Evolutionary conservation across 768 basidiomycete species (phyloP).

Genomic region (Suillus tomentosus): DNA sequence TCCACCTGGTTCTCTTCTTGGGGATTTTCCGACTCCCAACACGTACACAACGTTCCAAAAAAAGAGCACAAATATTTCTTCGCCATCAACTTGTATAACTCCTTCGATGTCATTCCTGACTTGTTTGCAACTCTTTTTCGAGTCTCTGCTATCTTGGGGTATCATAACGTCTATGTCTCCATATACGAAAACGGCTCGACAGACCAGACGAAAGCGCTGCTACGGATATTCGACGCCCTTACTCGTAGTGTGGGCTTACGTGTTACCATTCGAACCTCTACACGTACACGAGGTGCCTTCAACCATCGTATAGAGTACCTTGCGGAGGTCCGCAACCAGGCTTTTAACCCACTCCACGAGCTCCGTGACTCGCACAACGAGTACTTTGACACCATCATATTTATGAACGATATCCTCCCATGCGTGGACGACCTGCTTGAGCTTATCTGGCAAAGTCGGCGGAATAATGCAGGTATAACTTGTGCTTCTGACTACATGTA

Average conservation of each 20-base stretch:
- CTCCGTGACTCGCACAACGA: conserved; percentile 90
- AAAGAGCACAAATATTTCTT: conserved; percentile 97
- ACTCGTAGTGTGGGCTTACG: conserved; percentile 89
- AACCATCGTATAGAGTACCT: conserved; percentile 99
- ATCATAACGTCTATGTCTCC: conserved; percentile 97
- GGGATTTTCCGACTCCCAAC: conserved; percentile 48
- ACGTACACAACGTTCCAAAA: conserved; percentile 39
- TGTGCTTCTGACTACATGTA: conserved; percentile 99
- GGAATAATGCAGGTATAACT: conserved; percentile 96
- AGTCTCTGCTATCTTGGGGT: conserved; percentile 87
- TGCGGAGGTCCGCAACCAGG: conserved; percentile 99
- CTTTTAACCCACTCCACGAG: conserved; percentile 94
- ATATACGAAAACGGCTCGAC: conserved; percentile 99
- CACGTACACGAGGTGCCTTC: conserved; percentile 92
- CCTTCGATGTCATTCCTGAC: conserved; percentile 98
- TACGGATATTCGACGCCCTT: conserved; percentile 93
- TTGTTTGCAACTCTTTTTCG: conserved; percentile 96
- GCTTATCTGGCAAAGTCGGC: conserved; percentile 92
- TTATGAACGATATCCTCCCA: conserved; percentile 99
- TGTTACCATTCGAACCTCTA: conserved; percentile 89
- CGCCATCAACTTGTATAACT: conserved; percentile 99
- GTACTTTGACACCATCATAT: conserved; percentile 94
- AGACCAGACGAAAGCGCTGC: conserved; percentile 96
- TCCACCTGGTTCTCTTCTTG: conserved; percentile 63
- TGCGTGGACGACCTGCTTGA: conserved; percentile 98